Percentiles rank a stretch among this genome's conserved stretches.
Evolutionary conservation across 305 asterid genomes (phyloP).

Genomic region (Andrographis paniculata): DNA sequence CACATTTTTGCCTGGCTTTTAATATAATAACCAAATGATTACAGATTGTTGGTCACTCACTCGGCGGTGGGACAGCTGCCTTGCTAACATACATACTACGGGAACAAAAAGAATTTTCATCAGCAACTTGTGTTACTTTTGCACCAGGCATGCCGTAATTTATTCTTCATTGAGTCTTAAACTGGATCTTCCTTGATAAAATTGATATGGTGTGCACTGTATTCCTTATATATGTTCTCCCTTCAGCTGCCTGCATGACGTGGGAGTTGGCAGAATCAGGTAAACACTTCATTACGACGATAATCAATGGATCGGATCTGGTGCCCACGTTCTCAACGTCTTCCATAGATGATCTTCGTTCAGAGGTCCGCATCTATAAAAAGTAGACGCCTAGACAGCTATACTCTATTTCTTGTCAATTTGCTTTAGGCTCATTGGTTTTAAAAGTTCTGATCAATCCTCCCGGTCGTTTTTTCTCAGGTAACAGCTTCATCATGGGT

Average conservation of each 20-base stretch:
- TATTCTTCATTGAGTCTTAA: slow-evolving; percentile 5
- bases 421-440: slow-evolving; percentile 13
- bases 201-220: neutral
- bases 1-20: no score
- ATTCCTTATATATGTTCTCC: slow-evolving; percentile 10
- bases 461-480: slow-evolving; percentile 21
- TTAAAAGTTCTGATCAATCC: slow-evolving; percentile 15
- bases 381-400: neutral
- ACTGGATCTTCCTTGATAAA: neutral
- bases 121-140: slow-evolving; percentile 63
- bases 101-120: slow-evolving; percentile 66
- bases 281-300: slow-evolving; percentile 66
- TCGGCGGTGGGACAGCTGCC: slow-evolving; percentile 96
- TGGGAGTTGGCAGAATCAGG: slow-evolving; percentile 93
- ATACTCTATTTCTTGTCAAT: neutral
- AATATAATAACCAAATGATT: slow-evolving; percentile 10
- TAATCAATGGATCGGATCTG: slow-evolving; percentile 82
- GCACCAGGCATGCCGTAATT: slow-evolving; percentile 64
- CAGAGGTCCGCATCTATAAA: slow-evolving; percentile 47
- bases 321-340: slow-evolving; percentile 90
- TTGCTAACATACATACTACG: slow-evolving; percentile 79
- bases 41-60: slow-evolving; percentile 91
- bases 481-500: slow-evolving; percentile 89
- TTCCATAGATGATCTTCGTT: slow-evolving; percentile 78
- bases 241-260: slow-evolving; percentile 87